Evolutionary conservation across 805 yeast species (phyloP), one percentile per base, ranked within the genome.

Genomic region (Metschnikowia lunata): DNA sequence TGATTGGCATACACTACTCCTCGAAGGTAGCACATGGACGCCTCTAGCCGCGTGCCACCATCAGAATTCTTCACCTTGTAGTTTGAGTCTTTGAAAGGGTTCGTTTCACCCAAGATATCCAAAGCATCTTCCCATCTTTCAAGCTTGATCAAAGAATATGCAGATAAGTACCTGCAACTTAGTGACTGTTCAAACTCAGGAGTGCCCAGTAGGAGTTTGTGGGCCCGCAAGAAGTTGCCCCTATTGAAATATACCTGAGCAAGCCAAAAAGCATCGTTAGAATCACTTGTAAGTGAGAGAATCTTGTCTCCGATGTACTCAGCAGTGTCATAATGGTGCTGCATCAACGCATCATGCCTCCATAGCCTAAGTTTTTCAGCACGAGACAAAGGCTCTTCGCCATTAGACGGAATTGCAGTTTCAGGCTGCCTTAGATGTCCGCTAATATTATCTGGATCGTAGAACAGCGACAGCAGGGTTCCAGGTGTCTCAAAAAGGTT

Each of bases 191-290:
- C 78, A 52, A 75, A 79, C 42, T 75, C 79, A 0, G 73, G 66
- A 30, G 74, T 71, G 11, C 79, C 74, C 13, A 79, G 64, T 15
- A 91, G 71, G 34, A 90, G 63, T 50, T 82, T 82, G 41, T 88
- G 77, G 1, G 95, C 97, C 30, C 97, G 72, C 34, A 83, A 75
- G 62, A 80, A 89, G 58, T 85, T 79, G 9, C 91, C 91, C 44
- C 79, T 80, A 44, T 81, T 71, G 62, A 80, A 88, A 61, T 85
- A 82, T 5, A 86, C 95, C 66, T 91, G 97, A 0, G 96, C 97
- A 28, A 91, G 72, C 97, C 97, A 90, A 63, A 88, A 91, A 9
- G 97, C 97, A 61, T 91, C 98, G 57, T 84, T 87, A 11, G 96
- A 85, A 58, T 90, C 97, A 47, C 76, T 75, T 0, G 97, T 89